A percentile compares a stretch with the other conserved stretches of the same genome.
Evolutionary conservation across 106 monocot species (phyloP).

Genomic region (Dendrobium huoshanense): DNA sequence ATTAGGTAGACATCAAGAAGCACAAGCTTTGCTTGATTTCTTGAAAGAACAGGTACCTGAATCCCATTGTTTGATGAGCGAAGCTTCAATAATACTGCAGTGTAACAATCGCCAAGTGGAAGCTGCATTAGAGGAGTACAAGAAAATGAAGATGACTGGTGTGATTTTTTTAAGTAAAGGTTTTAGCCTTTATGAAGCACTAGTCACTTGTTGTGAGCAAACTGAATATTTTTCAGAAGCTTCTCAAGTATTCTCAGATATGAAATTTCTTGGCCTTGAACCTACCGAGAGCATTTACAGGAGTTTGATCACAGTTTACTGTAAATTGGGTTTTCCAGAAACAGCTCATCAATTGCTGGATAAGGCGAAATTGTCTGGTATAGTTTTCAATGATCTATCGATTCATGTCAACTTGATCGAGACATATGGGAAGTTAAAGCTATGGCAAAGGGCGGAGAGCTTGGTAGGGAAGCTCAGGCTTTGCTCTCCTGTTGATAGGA

Average conservation of each 20-base stretch:
- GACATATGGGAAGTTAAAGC: constrained; percentile 72
- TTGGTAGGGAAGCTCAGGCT: constrained; percentile 72
- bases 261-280: constrained; percentile 58
- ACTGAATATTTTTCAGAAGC: constrained; percentile 51
- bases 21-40: constrained; percentile 49
- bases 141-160: constrained; percentile 25
- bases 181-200: constrained; percentile 45
- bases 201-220: constrained; percentile 55
- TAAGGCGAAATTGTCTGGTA: constrained; percentile 37
- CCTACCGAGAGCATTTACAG: constrained; percentile 50
- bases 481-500: constrained; percentile 52
- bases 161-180: constrained; percentile 11
- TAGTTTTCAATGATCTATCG: constrained; percentile 38
- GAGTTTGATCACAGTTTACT: constrained; percentile 56
- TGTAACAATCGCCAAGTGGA: constrained; percentile 43
- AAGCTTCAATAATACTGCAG: constrained; percentile 52
- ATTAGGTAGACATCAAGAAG: constrained; percentile 42
- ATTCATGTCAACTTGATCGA: constrained; percentile 57
- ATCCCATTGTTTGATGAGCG: constrained; percentile 32
- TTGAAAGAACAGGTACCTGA: constrained; percentile 37
- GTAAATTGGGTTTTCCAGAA: constrained; percentile 82
- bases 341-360: constrained; percentile 67
- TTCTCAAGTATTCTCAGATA: constrained; percentile 79
- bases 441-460: constrained; percentile 74
- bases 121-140: constrained; percentile 65